These are phyloP conservation scores for Rosa lucieae DNA, from an alignment of 306 rosid genomes.

Conservation along the genomic window DNA sequence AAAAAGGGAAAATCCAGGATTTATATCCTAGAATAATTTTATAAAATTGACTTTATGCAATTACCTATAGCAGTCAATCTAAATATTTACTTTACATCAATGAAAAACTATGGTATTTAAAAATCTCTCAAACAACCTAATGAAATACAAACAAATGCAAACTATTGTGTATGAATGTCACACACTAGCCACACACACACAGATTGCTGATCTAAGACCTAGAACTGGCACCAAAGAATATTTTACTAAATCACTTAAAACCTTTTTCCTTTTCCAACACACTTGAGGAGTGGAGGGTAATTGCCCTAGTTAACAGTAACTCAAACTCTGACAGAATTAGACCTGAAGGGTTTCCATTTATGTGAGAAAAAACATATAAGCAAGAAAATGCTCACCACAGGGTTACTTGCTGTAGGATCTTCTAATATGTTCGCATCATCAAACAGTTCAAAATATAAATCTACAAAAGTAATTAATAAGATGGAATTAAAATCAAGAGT, in stretches of 20 bases:
- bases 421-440: slow-evolving; percentile 80
- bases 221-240: neutral
- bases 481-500: neutral
- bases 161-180: neutral
- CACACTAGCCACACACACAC: neutral
- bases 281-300: neutral
- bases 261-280: neutral
- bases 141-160: neutral
- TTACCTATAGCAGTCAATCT: neutral
- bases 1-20: too few species aligned
- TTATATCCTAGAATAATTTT: neutral
- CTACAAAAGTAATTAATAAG: slow-evolving; percentile 37
- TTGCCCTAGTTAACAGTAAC: neutral
- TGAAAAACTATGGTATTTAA: neutral
- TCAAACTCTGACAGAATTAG: neutral
- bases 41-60: neutral
- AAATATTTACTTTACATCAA: neutral
- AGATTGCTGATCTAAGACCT: neutral
- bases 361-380: slow-evolving; percentile 4
- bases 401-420: slow-evolving; percentile 67
- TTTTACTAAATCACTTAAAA: neutral
- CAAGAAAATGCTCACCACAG: slow-evolving; percentile 70
- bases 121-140: neutral
- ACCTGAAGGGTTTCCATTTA: neutral
- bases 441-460: slow-evolving; percentile 66